Percentiles rank a stretch among this genome's conserved stretches.
phyloP scores from a whole-genome alignment of 192 early-diverging fungal species.

The Coemansia umbellata region DNA sequence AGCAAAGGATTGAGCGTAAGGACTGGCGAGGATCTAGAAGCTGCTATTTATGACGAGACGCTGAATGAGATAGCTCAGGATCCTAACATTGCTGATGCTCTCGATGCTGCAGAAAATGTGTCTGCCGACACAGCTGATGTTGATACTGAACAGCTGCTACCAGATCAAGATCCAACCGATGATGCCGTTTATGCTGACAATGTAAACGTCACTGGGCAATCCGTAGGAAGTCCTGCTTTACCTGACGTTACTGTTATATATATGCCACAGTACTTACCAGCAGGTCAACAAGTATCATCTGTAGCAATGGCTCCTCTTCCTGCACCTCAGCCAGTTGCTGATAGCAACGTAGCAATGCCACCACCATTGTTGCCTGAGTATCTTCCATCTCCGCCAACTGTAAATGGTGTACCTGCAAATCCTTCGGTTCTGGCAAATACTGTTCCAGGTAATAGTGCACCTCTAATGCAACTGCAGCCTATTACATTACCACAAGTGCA shows the following conservation, averaged over 20 bases:
- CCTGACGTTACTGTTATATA: constrained; percentile 6
- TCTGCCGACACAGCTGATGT: not conserved
- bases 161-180: not conserved
- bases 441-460: no score
- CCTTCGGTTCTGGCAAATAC: no score
- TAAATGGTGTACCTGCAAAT: no score
- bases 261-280: no score
- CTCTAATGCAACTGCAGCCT: no score
- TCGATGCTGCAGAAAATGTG: constrained; percentile 5
- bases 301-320: not conserved
- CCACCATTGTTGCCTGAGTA: no score
- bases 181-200: not conserved
- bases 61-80: constrained; percentile 18
- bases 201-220: not conserved
- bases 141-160: not conserved
- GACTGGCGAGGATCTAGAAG: constrained; percentile 11
- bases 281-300: no score
- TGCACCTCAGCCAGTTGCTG: no score
- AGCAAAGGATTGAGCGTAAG: constrained; percentile 3
- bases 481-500: no score
- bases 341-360: no score
- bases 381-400: no score
- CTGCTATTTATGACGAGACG: constrained; percentile 26
- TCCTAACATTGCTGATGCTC: constrained; percentile 17
- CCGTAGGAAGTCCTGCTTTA: not conserved